Conservation (phyloP, 1,284 basidiomycete species). For the Ustilago nuda region DNA sequence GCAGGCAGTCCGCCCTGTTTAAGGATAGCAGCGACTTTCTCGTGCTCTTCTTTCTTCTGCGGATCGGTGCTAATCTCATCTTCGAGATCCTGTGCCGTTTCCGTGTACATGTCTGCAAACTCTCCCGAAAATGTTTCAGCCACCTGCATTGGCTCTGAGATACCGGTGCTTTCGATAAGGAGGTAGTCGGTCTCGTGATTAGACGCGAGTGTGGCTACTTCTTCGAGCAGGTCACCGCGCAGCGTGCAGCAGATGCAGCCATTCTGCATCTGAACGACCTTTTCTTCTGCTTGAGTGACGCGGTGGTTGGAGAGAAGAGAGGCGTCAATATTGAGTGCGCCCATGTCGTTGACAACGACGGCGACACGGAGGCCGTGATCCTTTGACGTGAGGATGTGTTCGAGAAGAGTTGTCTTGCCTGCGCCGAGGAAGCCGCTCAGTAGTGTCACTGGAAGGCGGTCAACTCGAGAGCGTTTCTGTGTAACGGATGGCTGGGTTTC, state of each 20-base stretch:
- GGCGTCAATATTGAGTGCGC: constrained; percentile 71
- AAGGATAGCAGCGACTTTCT: constrained; percentile 70
- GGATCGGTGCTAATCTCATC: constrained; percentile 47
- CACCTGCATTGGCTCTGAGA: constrained; percentile 71
- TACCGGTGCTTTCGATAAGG: constrained; percentile 71
- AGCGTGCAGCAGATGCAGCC: constrained; percentile 73
- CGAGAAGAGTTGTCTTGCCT: constrained; percentile 72
- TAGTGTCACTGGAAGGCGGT: constrained; percentile 71
- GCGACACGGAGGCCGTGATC: constrained; percentile 71
- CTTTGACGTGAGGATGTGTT: constrained; percentile 70
- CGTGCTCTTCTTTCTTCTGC: constrained; percentile 56
- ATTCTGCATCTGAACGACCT: constrained; percentile 72
- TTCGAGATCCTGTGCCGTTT: constrained; percentile 63
- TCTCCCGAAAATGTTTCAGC: constrained; percentile 70
- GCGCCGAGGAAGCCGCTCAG: constrained; percentile 71
- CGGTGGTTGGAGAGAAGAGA: constrained; percentile 70
- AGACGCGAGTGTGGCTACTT: constrained; percentile 71
- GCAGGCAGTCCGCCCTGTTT: constrained; percentile 70
- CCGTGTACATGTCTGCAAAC: constrained; percentile 66
- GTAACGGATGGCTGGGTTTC: not conserved
- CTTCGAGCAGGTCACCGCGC: constrained; percentile 72
- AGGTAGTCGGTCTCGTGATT: constrained; percentile 70
- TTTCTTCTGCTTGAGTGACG: constrained; percentile 70
- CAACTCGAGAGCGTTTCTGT: constrained; percentile 32
- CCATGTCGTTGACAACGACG: constrained; percentile 72